Evolutionary conservation across 345 rosid species (phyloP).

Genomic region (Kernera saxatilis): DNA sequence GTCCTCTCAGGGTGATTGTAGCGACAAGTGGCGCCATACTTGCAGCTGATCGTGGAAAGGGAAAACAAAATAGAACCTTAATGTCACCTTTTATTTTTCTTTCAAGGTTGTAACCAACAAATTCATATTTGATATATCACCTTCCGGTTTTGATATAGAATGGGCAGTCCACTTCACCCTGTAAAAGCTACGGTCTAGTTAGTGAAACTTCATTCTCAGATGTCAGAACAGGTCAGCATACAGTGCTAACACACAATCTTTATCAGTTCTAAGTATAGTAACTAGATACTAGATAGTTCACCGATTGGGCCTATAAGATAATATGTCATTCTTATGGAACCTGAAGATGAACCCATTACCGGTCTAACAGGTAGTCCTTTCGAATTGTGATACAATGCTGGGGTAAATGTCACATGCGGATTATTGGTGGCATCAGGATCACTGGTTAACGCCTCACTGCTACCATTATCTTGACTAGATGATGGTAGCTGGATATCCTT

Average conservation of each 20-base stretch:
- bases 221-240: not conserved
- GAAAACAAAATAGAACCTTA: constrained; percentile 10
- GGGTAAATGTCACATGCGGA: constrained; percentile 36
- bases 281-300: constrained; percentile 4
- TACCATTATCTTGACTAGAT: constrained; percentile 41
- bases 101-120: not conserved
- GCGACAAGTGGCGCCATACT: constrained; percentile 87
- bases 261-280: not conserved
- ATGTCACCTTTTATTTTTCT: not conserved
- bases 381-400: constrained; percentile 58
- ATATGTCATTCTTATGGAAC: constrained; percentile 9
- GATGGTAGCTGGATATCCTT: constrained; percentile 55
- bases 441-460: constrained; percentile 32
- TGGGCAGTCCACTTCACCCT: constrained; percentile 94
- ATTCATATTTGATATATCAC: constrained; percentile 35
- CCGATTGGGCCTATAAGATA: not conserved
- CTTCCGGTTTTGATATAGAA: constrained; percentile 95
- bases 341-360: constrained; percentile 39
- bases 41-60: constrained; percentile 56
- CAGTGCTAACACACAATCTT: not conserved
- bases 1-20: constrained; percentile 94
- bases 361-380: constrained; percentile 89
- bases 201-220: constrained; percentile 16
- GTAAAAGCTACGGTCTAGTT: constrained; percentile 24
- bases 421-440: constrained; percentile 29